Evolutionary conservation across 2,329 filamentous ascomycete species (phyloP).

Genomic region (Ophiocordyceps unilateralis): DNA sequence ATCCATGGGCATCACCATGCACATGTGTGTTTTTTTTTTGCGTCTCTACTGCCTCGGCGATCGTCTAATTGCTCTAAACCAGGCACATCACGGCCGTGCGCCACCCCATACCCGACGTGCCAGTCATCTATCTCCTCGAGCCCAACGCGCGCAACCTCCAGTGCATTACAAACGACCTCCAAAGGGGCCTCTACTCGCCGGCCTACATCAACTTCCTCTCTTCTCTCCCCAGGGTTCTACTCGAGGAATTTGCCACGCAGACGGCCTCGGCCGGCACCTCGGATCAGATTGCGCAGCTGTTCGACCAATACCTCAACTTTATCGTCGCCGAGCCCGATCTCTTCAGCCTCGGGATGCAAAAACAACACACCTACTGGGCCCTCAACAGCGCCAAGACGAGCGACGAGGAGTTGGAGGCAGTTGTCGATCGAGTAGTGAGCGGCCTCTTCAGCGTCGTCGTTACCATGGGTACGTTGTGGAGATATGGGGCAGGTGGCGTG

Average conservation of each 20-base stretch:
- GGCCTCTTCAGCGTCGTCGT: constrained; percentile 95
- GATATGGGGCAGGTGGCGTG: background rate
- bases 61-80: background rate
- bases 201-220: constrained; percentile 96
- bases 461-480: constrained; percentile 61
- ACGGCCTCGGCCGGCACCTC: constrained; percentile 72
- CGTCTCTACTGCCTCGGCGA: no score
- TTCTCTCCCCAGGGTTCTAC: constrained; percentile 71
- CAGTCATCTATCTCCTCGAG: constrained; percentile 91
- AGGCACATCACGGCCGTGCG: constrained; percentile 68
- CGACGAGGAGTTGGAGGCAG: constrained; percentile 73
- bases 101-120: constrained; percentile 89
- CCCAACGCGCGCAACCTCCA: constrained; percentile 68
- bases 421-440: constrained; percentile 83
- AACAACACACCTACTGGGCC: constrained; percentile 84
- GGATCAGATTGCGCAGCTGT: constrained; percentile 82
- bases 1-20: constrained; percentile 89
- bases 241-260: constrained; percentile 88
- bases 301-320: constrained; percentile 95
- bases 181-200: constrained; percentile 75
- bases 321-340: constrained; percentile 90
- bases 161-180: constrained; percentile 68
- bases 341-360: constrained; percentile 85
- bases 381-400: constrained; percentile 84
- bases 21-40: constrained; percentile 46